A percentile compares a stretch with the other conserved stretches of the same genome.
Conservation (phyloP, 139 green algal genomes). For the Yamagishiella unicocca region DNA sequence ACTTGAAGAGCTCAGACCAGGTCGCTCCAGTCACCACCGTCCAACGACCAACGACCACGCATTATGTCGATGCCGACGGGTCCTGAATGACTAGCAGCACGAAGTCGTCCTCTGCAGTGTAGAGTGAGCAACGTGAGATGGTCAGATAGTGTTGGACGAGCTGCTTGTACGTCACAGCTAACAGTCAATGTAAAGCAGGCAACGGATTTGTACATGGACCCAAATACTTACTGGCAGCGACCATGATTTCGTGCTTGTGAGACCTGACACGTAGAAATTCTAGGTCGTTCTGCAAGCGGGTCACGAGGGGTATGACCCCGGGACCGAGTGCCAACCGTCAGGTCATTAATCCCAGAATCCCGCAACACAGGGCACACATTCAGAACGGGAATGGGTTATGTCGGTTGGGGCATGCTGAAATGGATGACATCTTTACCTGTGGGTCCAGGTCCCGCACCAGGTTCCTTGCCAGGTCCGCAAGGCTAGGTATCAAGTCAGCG, state of each 20-base stretch:
- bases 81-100: constrained; percentile 87
- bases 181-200: no score
- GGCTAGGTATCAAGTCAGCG: constrained; percentile 74
- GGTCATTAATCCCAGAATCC: no score
- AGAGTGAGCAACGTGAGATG: not conserved
- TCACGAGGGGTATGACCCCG: no score
- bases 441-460: constrained; percentile 84
- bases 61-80: constrained; percentile 31
- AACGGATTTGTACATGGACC: not conserved
- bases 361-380: no score
- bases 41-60: no score
- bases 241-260: constrained; percentile 84
- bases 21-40: no score
- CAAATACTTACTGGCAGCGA: constrained; percentile 61
- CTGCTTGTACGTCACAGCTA: not conserved
- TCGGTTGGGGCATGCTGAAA: no score
- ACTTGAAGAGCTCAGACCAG: no score
- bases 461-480: constrained; percentile 75
- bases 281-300: constrained; percentile 83
- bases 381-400: no score
- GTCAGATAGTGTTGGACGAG: not conserved
- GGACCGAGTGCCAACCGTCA: no score
- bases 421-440: no score
- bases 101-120: constrained; percentile 75
- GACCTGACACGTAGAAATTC: constrained; percentile 84